Percentiles rank a stretch among this genome's conserved stretches.
Evolutionary conservation across 1,139 yeast genomes (phyloP).

Genomic region (Saccharomyces uvarum): DNA sequence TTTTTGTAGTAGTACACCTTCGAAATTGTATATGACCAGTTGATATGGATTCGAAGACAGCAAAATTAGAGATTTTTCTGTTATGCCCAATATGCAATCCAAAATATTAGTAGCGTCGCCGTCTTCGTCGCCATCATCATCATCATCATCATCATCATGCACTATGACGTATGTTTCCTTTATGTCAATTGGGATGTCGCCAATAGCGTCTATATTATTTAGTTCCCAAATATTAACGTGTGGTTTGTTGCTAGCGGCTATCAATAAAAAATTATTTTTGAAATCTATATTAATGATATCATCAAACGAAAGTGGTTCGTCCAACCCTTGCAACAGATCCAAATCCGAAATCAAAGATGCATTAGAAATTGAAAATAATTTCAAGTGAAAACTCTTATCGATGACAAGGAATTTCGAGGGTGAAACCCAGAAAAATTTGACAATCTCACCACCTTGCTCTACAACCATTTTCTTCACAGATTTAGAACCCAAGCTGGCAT

Average conservation of each 20-base stretch:
- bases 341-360: background rate
- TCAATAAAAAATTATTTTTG: slow-evolving; percentile 17
- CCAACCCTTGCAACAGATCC: background rate
- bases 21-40: slow-evolving; percentile 25
- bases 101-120: slow-evolving; percentile 5
- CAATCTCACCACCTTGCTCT: background rate
- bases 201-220: slow-evolving; percentile 1
- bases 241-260: slow-evolving; percentile 4
- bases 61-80: slow-evolving; percentile 29
- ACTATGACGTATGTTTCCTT: slow-evolving; percentile 2
- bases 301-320: slow-evolving; percentile 5
- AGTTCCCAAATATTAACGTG: slow-evolving; percentile 2
- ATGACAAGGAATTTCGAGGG: background rate
- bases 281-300: slow-evolving; percentile 20
- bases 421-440: background rate
- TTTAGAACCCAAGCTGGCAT: background rate
- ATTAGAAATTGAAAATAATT: background rate
- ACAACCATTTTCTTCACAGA: background rate
- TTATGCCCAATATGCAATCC: slow-evolving; percentile 26
- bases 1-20: slow-evolving; percentile 24
- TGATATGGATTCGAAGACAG: slow-evolving; percentile 15
- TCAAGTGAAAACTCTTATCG: background rate
- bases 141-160: background rate
- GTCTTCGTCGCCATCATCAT: slow-evolving; percentile 2
- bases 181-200: slow-evolving; percentile 2